These are phyloP conservation scores for Metschnikowia santaceciliae DNA, from an alignment of 805 yeast genomes.

Conservation along the genomic window DNA sequence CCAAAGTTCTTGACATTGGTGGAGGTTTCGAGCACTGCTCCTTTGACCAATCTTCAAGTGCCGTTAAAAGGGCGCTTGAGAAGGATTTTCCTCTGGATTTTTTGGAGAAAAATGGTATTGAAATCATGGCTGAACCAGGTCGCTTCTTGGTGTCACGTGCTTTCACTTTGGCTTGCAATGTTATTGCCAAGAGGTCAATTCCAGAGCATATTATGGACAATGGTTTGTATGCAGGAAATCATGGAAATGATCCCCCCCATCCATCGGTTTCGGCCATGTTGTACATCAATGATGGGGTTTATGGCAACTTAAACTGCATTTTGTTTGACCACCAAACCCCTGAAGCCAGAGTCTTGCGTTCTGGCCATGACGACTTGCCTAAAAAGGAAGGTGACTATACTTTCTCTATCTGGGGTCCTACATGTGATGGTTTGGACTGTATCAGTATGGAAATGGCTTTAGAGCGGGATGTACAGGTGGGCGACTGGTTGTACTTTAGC, in stretches of 20 bases:
- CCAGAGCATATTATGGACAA: no score
- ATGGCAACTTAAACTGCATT: conserved; percentile 93
- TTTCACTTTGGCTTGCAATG: conserved; percentile 77
- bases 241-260: fast-evolving
- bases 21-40: conserved; percentile 80
- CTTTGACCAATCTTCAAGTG: conserved; percentile 55
- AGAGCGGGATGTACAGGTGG: conserved; percentile 62
- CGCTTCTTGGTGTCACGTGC: conserved; percentile 83
- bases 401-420: conserved; percentile 95
- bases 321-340: conserved; percentile 89
- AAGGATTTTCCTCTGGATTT: conserved; percentile 51
- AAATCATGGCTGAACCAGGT: conserved; percentile 89
- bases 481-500: conserved; percentile 90
- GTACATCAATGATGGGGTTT: conserved; percentile 91
- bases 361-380: conserved; percentile 10
- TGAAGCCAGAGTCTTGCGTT: conserved; percentile 54
- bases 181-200: conserved; percentile 51
- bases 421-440: conserved; percentile 95
- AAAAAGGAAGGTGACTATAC: conserved; percentile 24
- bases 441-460: conserved; percentile 52
- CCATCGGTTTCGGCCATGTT: conserved; percentile 44
- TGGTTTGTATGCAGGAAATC: no score
- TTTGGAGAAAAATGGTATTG: conserved; percentile 24
- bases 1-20: conserved; percentile 76
- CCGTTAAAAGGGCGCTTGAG: conserved; percentile 54